Conservation (phyloP, 208 protist species). For the Wallacemonas sp. region DNA sequence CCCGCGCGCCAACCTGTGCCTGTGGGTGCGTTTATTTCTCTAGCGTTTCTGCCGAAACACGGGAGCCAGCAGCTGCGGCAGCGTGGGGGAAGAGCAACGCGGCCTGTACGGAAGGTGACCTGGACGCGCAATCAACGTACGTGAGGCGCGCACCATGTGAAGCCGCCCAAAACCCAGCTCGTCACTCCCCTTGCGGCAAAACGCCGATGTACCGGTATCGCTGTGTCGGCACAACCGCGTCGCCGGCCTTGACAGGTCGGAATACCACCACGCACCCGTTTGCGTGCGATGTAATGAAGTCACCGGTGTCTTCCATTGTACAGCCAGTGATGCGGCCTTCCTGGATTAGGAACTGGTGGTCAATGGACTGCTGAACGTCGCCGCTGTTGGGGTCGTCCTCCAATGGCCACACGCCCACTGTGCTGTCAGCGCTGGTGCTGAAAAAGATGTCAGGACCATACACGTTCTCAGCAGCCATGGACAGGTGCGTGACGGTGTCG, state of each 20-base stretch:
- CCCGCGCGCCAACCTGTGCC: no score
- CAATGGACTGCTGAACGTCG: conserved; percentile 25
- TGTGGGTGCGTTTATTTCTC: no score
- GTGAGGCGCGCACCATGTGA: no score
- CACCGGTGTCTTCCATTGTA: conserved; percentile 40
- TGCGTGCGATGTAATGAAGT: conserved; percentile 39
- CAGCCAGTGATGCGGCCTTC: conserved; percentile 56
- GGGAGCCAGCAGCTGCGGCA: no score
- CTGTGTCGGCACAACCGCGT: conserved; percentile 24
- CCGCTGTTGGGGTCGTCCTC: conserved; percentile 19
- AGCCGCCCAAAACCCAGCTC: no score
- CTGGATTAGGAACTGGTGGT: conserved; percentile 26
- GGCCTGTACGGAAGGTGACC: no score
- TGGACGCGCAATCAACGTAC: no score
- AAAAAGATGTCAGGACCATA: conserved; percentile 42
- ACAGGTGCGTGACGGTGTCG: conserved; percentile 43
- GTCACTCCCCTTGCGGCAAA: conserved; percentile 11
- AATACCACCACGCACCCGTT: conserved; percentile 50
- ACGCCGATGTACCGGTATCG: conserved; percentile 54
- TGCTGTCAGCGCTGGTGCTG: conserved; percentile 49
- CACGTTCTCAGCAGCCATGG: conserved; percentile 17
- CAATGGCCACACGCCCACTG: conserved; percentile 46
- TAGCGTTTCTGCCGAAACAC: no score
- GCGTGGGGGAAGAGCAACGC: no score
- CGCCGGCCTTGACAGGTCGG: conserved; percentile 28